Evolutionary conservation across 2,329 filamentous ascomycete species (phyloP).

Genomic region (Cladorrhinum sp.): DNA sequence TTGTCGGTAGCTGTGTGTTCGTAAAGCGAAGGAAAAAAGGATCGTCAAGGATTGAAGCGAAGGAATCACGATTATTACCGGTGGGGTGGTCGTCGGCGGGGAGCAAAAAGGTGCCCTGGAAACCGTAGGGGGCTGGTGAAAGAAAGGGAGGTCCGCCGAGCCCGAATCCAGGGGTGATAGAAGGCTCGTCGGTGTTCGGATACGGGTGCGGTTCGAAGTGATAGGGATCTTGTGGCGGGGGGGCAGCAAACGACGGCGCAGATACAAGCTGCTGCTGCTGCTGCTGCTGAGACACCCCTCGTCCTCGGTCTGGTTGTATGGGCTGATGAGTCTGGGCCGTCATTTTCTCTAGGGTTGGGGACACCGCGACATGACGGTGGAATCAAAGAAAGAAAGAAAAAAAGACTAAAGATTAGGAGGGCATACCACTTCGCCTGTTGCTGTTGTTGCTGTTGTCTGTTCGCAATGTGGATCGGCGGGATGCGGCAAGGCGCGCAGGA

Average conservation of each 20-base stretch:
- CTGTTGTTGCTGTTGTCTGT: background rate
- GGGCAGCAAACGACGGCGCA: constrained; percentile 21
- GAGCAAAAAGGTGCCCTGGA: constrained; percentile 27
- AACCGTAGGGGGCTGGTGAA: constrained; percentile 17
- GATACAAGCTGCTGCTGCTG: constrained; percentile 18
- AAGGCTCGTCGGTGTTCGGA: background rate
- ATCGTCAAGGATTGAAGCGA: constrained; percentile 54
- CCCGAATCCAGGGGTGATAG: background rate
- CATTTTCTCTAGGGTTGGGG: constrained; percentile 20
- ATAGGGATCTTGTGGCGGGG: constrained; percentile 11
- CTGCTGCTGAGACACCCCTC: constrained; percentile 17
- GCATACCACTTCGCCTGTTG: constrained; percentile 17
- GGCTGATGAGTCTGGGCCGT: constrained; percentile 28
- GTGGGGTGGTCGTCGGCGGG: constrained; percentile 27
- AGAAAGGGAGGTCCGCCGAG: constrained; percentile 7
- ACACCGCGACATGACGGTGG: constrained; percentile 18
- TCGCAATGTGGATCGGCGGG: constrained; percentile 6
- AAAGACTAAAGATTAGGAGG: constrained; percentile 6
- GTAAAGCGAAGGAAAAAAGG: constrained; percentile 52
- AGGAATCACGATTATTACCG: constrained; percentile 43
- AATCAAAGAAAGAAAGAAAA: background rate
- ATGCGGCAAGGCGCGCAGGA: background rate
- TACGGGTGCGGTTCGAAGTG: background rate
- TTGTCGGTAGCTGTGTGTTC: constrained; percentile 24
- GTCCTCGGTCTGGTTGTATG: constrained; percentile 22